phyloP scores from a whole-genome alignment of 208 protist species.

The Trypanosoma conorhini region DNA sequence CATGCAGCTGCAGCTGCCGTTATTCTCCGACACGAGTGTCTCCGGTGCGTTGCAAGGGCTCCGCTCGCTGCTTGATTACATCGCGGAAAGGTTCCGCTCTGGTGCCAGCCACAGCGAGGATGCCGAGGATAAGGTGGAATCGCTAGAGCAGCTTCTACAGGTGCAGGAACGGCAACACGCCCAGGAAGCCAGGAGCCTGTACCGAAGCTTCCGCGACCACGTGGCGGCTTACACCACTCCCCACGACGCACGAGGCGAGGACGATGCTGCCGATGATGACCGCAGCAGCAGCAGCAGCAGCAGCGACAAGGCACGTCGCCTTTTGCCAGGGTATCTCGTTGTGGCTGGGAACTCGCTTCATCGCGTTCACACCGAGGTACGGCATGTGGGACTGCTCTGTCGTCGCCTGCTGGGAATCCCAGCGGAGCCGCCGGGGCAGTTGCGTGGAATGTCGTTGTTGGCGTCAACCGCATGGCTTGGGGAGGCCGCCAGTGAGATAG shows the following conservation, averaged over 20 bases:
- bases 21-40: constrained; percentile 30
- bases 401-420: background rate
- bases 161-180: constrained; percentile 6
- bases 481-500: background rate
- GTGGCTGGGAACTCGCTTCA: constrained; percentile 18
- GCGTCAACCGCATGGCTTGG: background rate
- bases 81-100: constrained; percentile 26
- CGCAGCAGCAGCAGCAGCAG: background rate
- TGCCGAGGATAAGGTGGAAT: constrained; percentile 23
- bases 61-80: constrained; percentile 28
- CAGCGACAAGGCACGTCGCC: background rate
- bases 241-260: background rate
- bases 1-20: constrained; percentile 30
- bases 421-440: background rate
- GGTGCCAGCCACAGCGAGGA: constrained; percentile 11
- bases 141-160: constrained; percentile 7
- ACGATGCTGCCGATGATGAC: background rate
- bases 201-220: constrained; percentile 26
- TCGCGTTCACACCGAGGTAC: constrained; percentile 19
- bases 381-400: constrained; percentile 1
- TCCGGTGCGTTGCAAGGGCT: constrained; percentile 41
- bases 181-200: constrained; percentile 20
- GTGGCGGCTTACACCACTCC: constrained; percentile 19
- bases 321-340: constrained; percentile 20
- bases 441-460: constrained; percentile 16